Conservation (phyloP, 192 early-diverging fungal genomes). For the Backusella australiensis region DNA sequence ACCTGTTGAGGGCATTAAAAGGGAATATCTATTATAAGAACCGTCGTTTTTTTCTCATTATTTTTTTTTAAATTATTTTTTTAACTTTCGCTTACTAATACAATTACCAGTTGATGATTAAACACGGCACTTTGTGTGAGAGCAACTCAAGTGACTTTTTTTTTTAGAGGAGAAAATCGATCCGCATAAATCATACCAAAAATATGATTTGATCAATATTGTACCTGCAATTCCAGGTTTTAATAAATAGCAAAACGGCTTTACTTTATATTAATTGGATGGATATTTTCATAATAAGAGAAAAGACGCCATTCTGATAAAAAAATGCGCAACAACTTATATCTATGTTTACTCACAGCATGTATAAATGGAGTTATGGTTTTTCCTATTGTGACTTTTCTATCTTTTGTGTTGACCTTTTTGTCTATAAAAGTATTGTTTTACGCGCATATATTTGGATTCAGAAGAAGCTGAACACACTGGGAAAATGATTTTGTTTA, state of each 20-base stretch:
- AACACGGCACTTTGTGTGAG: neutral
- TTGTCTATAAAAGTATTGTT: too few species aligned
- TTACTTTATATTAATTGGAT: too few species aligned
- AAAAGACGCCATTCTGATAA: neutral
- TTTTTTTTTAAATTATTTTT: neutral
- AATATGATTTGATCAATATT: too few species aligned
- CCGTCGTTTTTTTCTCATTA: neutral
- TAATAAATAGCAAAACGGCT: too few species aligned
- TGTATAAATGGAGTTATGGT: neutral
- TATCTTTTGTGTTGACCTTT: too few species aligned
- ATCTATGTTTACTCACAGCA: neutral
- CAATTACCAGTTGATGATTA: neutral
- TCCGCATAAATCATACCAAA: too few species aligned
- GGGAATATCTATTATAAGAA: neutral
- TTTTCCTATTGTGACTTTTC: neutral
- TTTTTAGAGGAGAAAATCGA: too few species aligned
- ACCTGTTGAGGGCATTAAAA: constrained; percentile 2
- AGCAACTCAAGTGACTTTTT: neutral
- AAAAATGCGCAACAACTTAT: neutral
- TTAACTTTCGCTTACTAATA: neutral
- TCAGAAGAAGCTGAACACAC: too few species aligned
- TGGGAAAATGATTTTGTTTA: too few species aligned
- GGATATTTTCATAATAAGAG: neutral
- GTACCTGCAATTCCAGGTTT: too few species aligned
- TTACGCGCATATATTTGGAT: too few species aligned